Evolutionary conservation across 768 basidiomycete genomes (phyloP).

Genomic region (Fibroporia radiculosa): DNA sequence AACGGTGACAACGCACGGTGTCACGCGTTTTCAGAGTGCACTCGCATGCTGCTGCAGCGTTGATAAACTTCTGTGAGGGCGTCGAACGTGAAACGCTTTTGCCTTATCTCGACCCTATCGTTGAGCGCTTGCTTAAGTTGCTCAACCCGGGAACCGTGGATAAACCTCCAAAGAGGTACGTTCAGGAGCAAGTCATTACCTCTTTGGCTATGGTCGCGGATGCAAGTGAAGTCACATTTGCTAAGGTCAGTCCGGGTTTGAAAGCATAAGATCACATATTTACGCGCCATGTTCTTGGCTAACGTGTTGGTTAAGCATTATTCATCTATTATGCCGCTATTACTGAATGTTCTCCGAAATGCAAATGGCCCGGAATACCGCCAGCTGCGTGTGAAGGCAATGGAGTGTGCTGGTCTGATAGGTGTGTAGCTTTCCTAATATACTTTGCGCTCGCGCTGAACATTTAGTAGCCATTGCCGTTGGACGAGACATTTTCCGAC

Average conservation of each 20-base stretch:
- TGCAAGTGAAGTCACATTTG: slow-evolving; percentile 72
- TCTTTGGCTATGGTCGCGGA: slow-evolving; percentile 88
- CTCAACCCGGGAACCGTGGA: slow-evolving; percentile 41
- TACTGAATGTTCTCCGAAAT: slow-evolving; percentile 68
- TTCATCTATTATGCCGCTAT: slow-evolving; percentile 69
- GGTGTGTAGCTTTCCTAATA: slow-evolving; percentile 37
- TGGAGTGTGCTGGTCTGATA: slow-evolving; percentile 86
- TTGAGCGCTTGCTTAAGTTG: slow-evolving; percentile 62
- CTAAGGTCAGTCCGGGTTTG: slow-evolving; percentile 54
- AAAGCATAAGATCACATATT: no score
- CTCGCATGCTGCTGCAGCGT: slow-evolving; percentile 77
- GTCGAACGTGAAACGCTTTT: slow-evolving; percentile 65
- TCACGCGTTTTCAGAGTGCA: slow-evolving; percentile 77
- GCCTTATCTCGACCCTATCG: slow-evolving; percentile 75
- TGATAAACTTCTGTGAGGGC: slow-evolving; percentile 90
- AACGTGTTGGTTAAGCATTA: no score
- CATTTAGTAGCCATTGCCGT: slow-evolving; percentile 67
- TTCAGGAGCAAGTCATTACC: slow-evolving; percentile 85
- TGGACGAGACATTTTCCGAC: slow-evolving; percentile 69
- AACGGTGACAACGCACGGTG: background rate
- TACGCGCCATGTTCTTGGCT: no score
- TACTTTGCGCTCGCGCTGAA: background rate
- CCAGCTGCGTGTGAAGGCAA: slow-evolving; percentile 71
- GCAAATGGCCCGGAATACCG: slow-evolving; percentile 60
- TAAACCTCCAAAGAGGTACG: slow-evolving; percentile 48